Evolutionary conservation across 2,329 filamentous ascomycete species (phyloP).

Genomic region (Parascedosporium putredinis): DNA sequence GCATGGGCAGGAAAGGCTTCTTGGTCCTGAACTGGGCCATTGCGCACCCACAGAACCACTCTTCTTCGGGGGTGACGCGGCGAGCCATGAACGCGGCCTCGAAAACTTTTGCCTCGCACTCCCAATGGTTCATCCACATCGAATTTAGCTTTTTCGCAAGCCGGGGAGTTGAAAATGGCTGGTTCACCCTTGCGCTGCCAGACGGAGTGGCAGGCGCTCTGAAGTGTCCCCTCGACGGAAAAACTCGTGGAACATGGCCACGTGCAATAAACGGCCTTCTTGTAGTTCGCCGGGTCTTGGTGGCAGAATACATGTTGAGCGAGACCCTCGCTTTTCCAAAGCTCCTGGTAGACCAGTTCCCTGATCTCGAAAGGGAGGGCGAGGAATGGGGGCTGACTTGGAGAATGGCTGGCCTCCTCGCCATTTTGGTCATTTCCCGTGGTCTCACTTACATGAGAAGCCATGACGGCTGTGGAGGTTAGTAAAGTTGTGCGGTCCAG

Average conservation of each 20-base stretch:
- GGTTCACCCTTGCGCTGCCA: not conserved
- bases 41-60: not conserved
- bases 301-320: not conserved
- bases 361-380: not conserved
- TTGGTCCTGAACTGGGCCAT: not conserved
- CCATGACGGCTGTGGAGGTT: too few species aligned
- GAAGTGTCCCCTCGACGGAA: not conserved
- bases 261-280: not conserved
- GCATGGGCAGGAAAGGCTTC: not conserved
- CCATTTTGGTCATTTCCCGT: too few species aligned
- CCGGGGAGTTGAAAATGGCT: too few species aligned
- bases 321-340: not conserved
- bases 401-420: not conserved
- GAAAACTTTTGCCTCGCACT: not conserved
- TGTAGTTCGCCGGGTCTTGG: not conserved
- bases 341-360: not conserved
- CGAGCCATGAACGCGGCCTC: not conserved
- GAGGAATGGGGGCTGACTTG: not conserved
- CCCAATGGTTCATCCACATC: not conserved
- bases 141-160: not conserved
- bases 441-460: too few species aligned
- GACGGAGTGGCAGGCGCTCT: not conserved
- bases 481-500: too few species aligned
- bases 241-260: not conserved
- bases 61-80: not conserved